Percentiles rank a stretch among this genome's conserved stretches.
Conservation (phyloP, 1,139 yeast species). For the Protomyces macrosporus region DNA sequence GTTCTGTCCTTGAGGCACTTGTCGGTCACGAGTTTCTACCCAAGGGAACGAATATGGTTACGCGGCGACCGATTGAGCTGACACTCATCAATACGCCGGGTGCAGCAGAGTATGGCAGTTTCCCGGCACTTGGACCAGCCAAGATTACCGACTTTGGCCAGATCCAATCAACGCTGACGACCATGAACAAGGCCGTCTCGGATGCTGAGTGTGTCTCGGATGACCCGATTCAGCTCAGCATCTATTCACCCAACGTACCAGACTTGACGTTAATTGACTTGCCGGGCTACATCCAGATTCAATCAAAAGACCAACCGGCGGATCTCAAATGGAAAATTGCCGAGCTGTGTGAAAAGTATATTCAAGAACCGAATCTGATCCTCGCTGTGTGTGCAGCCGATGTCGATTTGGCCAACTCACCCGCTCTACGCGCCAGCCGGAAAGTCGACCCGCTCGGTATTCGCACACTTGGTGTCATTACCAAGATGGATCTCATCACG, state of each 20-base stretch:
- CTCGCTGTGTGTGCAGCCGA: constrained; percentile 96
- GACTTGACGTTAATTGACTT: constrained; percentile 89
- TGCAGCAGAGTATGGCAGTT: constrained; percentile 81
- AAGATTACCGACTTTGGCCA: constrained; percentile 80
- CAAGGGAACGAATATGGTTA: constrained; percentile 92
- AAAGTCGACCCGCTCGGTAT: constrained; percentile 90
- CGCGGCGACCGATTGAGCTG: constrained; percentile 88
- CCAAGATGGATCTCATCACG: constrained; percentile 84
- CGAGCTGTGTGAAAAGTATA: constrained; percentile 72
- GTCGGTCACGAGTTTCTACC: constrained; percentile 95
- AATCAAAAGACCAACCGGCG: constrained; percentile 91
- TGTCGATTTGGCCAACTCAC: constrained; percentile 92
- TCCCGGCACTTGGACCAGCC: constrained; percentile 79
- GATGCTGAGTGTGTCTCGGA: constrained; percentile 75
- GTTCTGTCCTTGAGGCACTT: constrained; percentile 86
- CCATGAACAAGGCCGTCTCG: constrained; percentile 89
- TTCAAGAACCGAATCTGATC: constrained; percentile 87
- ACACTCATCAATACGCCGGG: constrained; percentile 83
- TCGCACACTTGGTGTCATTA: constrained; percentile 91
- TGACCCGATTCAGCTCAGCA: constrained; percentile 86
- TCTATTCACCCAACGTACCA: constrained; percentile 87
- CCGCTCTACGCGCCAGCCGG: constrained; percentile 90
- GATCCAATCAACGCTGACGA: constrained; percentile 77
- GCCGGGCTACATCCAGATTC: constrained; percentile 96
- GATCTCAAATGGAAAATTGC: constrained; percentile 75